Conservation (phyloP, 768 basidiomycete species). For the Amylocystis lapponica region DNA sequence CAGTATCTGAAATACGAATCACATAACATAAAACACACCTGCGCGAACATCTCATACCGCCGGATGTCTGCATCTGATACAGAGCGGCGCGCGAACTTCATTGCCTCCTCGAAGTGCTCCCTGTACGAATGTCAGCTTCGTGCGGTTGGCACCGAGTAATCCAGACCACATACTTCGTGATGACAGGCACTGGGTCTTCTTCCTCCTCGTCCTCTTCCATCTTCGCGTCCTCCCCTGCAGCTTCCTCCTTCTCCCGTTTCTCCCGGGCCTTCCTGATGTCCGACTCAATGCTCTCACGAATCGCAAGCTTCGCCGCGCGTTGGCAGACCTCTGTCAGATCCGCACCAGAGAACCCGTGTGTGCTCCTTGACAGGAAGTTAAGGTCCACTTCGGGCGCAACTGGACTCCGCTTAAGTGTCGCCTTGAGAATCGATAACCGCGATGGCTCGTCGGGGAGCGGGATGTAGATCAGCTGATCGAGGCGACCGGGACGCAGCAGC, state of each 20-base stretch:
- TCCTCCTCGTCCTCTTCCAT: conserved; percentile 71
- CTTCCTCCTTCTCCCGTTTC: conserved; percentile 75
- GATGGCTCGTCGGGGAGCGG: conserved; percentile 94
- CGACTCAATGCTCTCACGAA: conserved; percentile 89
- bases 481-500: conserved; percentile 92
- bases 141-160: conserved; percentile 42
- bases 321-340: conserved; percentile 99
- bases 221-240: conserved; percentile 56
- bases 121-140: conserved; percentile 28
- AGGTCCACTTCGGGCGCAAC: conserved; percentile 80
- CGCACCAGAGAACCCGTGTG: conserved; percentile 98
- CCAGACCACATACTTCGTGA: too few species aligned
- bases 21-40: conserved; percentile 40
- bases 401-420: conserved; percentile 89
- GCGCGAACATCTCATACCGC: conserved; percentile 97
- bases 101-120: conserved; percentile 98
- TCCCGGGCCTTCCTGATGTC: conserved; percentile 81
- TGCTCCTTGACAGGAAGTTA: conserved; percentile 79
- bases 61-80: conserved; percentile 96
- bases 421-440: conserved; percentile 86
- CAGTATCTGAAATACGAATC: background rate
- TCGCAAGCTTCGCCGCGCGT: conserved; percentile 94
- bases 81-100: conserved; percentile 95
- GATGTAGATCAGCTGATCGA: conserved; percentile 99
- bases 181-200: conserved; percentile 88